phyloP scores from a whole-genome alignment of 2,329 filamentous ascomycete species.

The Talaromyces funiculosus region DNA sequence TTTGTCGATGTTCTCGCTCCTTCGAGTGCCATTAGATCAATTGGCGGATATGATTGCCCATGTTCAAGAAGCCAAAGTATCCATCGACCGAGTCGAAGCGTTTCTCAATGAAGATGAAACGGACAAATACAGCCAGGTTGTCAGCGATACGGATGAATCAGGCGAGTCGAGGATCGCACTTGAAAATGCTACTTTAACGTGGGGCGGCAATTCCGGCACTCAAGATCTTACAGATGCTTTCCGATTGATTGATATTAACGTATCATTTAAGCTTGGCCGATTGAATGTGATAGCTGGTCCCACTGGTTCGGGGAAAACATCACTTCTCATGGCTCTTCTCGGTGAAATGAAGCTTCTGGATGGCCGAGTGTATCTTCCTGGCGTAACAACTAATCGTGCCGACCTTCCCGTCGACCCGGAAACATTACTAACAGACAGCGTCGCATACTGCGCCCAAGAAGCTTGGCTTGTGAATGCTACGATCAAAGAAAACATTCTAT shows the following conservation, averaged over 20 bases:
- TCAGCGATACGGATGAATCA: slow-evolving; percentile 62
- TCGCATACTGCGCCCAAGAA: slow-evolving; percentile 94
- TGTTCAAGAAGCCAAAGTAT: slow-evolving; percentile 95
- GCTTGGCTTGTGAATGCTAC: slow-evolving; percentile 95
- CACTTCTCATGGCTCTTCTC: slow-evolving; percentile 87
- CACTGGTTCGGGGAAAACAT: slow-evolving; percentile 93
- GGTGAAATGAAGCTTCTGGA: slow-evolving; percentile 89
- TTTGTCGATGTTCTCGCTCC: slow-evolving; percentile 88
- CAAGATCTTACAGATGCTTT: slow-evolving; percentile 58
- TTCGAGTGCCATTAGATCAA: slow-evolving; percentile 89
- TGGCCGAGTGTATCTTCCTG: slow-evolving; percentile 78
- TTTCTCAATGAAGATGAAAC: slow-evolving; percentile 93
- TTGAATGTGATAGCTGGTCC: slow-evolving; percentile 90
- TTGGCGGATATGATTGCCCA: slow-evolving; percentile 98
- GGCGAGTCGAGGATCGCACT: slow-evolving; percentile 77
- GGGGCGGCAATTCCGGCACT: slow-evolving; percentile 62
- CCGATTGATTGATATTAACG: slow-evolving; percentile 73
- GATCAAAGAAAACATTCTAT: slow-evolving; percentile 93
- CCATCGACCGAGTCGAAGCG: slow-evolving; percentile 91
- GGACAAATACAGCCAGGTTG: slow-evolving; percentile 84
- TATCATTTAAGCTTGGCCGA: slow-evolving; percentile 77
- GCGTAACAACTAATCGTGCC: slow-evolving; percentile 71
- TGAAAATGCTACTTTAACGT: slow-evolving; percentile 76
- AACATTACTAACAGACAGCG: slow-evolving; percentile 81
- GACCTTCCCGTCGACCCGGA: slow-evolving; percentile 75